Percentiles rank a stretch among this genome's conserved stretches.
phyloP scores from a whole-genome alignment of 2,329 filamentous ascomycete genomes.

The Colletotrichum cordylinicola region DNA sequence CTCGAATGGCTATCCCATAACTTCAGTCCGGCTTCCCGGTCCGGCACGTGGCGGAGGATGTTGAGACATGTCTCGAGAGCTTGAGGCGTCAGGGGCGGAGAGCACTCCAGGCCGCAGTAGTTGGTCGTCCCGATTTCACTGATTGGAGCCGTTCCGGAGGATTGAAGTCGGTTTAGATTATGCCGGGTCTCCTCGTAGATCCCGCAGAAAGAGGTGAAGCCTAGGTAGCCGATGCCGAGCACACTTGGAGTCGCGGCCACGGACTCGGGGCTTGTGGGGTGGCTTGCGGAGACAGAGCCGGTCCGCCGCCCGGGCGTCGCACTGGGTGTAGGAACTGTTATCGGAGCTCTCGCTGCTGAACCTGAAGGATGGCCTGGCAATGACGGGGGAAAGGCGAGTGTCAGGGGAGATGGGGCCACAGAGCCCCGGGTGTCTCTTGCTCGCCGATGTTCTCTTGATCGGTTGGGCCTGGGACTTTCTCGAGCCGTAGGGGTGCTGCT shows the following conservation, averaged over 20 bases:
- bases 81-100: slow-evolving; percentile 8
- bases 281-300: slow-evolving; percentile 7
- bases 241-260: not conserved
- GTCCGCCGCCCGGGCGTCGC: not conserved
- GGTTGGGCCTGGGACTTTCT: not conserved
- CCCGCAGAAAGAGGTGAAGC: slow-evolving; percentile 47
- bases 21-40: slow-evolving; percentile 25
- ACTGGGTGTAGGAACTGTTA: not conserved
- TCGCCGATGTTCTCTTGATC: not conserved
- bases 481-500: slow-evolving; percentile 1
- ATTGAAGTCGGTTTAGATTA: slow-evolving; percentile 39
- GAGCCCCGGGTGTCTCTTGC: not conserved
- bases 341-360: not conserved
- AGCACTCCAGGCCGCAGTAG: slow-evolving; percentile 5
- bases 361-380: not conserved
- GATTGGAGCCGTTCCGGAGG: not conserved
- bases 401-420: not conserved
- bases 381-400: not conserved
- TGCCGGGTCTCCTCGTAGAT: slow-evolving; percentile 48
- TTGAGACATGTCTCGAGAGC: slow-evolving; percentile 40
- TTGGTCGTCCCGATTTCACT: slow-evolving; percentile 2
- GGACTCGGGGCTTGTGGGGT: slow-evolving; percentile 19
- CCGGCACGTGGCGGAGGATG: slow-evolving; percentile 42
- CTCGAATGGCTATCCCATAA: slow-evolving; percentile 24
- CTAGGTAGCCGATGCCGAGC: slow-evolving; percentile 43